Evolutionary conservation across 495 filamentous ascomycete genomes (phyloP).

Genomic region (Penicillium manginii): DNA sequence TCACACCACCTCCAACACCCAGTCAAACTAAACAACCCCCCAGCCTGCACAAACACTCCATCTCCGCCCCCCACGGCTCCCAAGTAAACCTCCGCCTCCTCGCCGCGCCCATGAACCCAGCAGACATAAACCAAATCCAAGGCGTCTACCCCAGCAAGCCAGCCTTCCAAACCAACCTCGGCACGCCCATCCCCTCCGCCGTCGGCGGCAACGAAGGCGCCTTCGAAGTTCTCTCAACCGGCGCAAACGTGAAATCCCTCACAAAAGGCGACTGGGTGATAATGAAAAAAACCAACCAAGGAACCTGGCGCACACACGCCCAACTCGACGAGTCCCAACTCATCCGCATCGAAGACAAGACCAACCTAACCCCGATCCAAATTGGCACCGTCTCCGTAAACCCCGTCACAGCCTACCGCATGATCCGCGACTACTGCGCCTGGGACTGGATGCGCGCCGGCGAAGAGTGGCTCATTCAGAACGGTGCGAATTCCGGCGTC

Average conservation of each 20-base stretch:
- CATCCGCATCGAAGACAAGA: constrained; percentile 66
- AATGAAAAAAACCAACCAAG: constrained; percentile 76
- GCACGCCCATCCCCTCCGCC: constrained; percentile 72
- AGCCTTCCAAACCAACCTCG: constrained; percentile 68
- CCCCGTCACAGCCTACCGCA: constrained; percentile 88
- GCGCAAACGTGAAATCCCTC: constrained; percentile 57
- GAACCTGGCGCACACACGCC: constrained; percentile 92
- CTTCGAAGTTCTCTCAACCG: constrained; percentile 77
- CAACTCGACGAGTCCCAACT: constrained; percentile 67
- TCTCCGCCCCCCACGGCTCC: constrained; percentile 66
- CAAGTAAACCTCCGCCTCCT: constrained; percentile 75
- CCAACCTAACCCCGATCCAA: constrained; percentile 70
- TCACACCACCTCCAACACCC: no score
- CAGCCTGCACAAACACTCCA: constrained; percentile 80
- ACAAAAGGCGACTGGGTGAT: constrained; percentile 88
- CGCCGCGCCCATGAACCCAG: constrained; percentile 90
- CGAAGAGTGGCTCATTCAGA: constrained; percentile 89
- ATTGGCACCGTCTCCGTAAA: constrained; percentile 88
- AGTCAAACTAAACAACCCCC: neutral
- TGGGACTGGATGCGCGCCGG: constrained; percentile 54
- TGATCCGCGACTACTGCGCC: constrained; percentile 82
- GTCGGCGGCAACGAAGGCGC: constrained; percentile 90
- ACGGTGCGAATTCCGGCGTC: constrained; percentile 92
- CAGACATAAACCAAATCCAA: constrained; percentile 96
- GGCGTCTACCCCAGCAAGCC: constrained; percentile 93